Base-by-base conservation (phyloP, 257 asterid species). In the Jaltomata sinuosa region DNA sequence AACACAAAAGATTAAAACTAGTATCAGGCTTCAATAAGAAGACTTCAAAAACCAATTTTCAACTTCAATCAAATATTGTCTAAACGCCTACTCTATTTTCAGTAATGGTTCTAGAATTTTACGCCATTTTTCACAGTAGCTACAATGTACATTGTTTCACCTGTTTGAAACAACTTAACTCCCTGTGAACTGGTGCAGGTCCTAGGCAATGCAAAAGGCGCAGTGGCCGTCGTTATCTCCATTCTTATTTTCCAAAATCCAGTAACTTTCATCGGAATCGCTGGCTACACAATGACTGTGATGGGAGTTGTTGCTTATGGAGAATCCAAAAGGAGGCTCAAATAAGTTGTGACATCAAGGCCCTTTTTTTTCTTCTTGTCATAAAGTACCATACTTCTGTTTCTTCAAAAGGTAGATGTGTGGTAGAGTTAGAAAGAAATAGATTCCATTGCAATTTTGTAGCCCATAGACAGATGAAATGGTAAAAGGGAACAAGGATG, bases 121-220 rank as follows among this genome's bases (percentile, higher is more conserved):
- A 29, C 38, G 5, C 12, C 38, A 5, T 14, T 29, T 64, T 14
- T 45, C 25, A 25, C 6, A 49, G 59, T 74, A 45, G 14, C 81
- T 74, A 16, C 59, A 42, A 25, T 7, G 5, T 14, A 74, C 81
- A 74, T 45, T 0, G 4, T 19, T 59, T 45, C 61, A 14, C 61
- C 18, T 34, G 61, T 34, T 53, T 21, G 36, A 53, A 40, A 22
- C 1, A n/a, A 9, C 6, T 53, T 3, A 55, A n/a, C 9, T 1
- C 18, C 31, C 45, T 4, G 19, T 67, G n/a, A 1, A 27, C 22
- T 59, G 79, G n/a, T 81, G 59, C 53, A 86, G 90, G 90, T 88
- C 36, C 54, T 88, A 64, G 90, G 90, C 52, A 88, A 88, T 84
- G 90, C 90, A 52, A 88, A 85, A 82, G 88, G 89, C 3, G 88